Evolutionary conservation across 805 yeast species (phyloP).

Genomic region (Lipomyces spencermartinsiae): DNA sequence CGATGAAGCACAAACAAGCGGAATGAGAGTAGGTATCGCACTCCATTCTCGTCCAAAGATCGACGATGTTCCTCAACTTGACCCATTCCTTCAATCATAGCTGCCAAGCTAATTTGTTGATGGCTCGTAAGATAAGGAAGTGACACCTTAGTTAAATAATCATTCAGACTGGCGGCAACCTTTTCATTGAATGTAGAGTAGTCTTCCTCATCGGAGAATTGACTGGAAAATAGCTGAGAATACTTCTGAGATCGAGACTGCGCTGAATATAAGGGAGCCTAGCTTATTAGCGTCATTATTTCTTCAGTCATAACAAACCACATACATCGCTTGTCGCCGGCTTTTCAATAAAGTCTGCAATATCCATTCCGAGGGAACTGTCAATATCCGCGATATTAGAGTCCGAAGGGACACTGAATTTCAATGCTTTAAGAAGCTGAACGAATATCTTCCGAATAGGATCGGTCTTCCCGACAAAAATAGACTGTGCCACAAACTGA

Average conservation of each 20-base stretch:
- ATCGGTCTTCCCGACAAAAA: slow-evolving; percentile 65
- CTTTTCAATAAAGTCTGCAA: slow-evolving; percentile 44
- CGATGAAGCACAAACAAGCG: slow-evolving; percentile 53
- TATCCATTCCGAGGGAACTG: slow-evolving; percentile 41
- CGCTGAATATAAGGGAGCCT: slow-evolving; percentile 9
- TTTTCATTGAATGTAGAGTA: slow-evolving; percentile 49
- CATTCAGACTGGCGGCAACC: slow-evolving; percentile 58
- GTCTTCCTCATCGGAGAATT: slow-evolving; percentile 18
- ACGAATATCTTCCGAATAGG: slow-evolving; percentile 64
- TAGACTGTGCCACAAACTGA: slow-evolving; percentile 76
- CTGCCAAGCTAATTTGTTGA: slow-evolving; percentile 82
- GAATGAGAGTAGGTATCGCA: slow-evolving; percentile 55
- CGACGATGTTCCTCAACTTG: slow-evolving; percentile 55
- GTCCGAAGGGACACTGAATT: slow-evolving; percentile 58
- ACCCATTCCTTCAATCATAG: slow-evolving; percentile 68
- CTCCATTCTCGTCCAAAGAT: slow-evolving; percentile 67
- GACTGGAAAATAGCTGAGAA: slow-evolving; percentile 22
- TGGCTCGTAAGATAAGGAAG: slow-evolving; percentile 87
- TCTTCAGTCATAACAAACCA: slow-evolving; percentile 5
- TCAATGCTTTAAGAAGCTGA: slow-evolving; percentile 57
- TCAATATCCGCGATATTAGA: slow-evolving; percentile 47
- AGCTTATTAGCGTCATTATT: slow-evolving; percentile 1
- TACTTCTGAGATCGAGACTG: slow-evolving; percentile 26
- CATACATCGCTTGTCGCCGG: neutral
- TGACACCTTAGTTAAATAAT: slow-evolving; percentile 66